Base-by-base conservation (phyloP, 768 basidiomycete genomes). In the Xerocomellus dryophilus region DNA sequence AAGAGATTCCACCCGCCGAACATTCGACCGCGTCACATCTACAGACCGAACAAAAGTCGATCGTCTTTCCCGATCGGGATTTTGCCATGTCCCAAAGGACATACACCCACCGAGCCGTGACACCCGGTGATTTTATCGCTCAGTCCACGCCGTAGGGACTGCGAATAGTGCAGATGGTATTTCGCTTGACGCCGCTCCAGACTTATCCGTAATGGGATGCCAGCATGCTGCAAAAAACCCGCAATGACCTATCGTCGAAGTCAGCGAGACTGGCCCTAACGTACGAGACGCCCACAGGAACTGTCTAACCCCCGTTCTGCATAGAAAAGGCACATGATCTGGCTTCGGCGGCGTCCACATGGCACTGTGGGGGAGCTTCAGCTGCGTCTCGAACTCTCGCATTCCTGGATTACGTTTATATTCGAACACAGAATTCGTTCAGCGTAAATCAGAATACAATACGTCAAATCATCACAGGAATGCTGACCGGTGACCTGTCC, bases 381-480 rank as follows among this genome's bases (percentile, higher is more conserved):
- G 47, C 21, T 31, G 36, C 36, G 42, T 40, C 48, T 46, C 40
- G 38, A 32, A 43, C 45, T 12, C 40, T 31, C 31, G 54, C 40
- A 56, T 52, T 47, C 63, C 64, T 40, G 39, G 47, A 58, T 59
- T 62, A 25, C 3, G 51, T 58, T 59, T 48, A 64, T 51, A 53
- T 61, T 66, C 48, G 14, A 45, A 43, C 45, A 39, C 50, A 46
- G 50, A 55, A 50, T 65, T 51, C 52, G 41, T 46, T 20, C 53
- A 50, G 32, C 23, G 65, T 54, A 59, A 62, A 67, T 66, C 66
- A 62, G 60, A 59, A 58, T 49, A 42, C 56, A 65, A 60, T 51
- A 23, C 39, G 59, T 67, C 65, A 62, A 65, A 67, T 66, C 66
- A 58, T 51, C 53, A 46, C 46, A 54, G 63, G 65, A 67, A 66